phyloP scores from a whole-genome alignment of 768 basidiomycete species.

The Amanita brunnescens region DNA sequence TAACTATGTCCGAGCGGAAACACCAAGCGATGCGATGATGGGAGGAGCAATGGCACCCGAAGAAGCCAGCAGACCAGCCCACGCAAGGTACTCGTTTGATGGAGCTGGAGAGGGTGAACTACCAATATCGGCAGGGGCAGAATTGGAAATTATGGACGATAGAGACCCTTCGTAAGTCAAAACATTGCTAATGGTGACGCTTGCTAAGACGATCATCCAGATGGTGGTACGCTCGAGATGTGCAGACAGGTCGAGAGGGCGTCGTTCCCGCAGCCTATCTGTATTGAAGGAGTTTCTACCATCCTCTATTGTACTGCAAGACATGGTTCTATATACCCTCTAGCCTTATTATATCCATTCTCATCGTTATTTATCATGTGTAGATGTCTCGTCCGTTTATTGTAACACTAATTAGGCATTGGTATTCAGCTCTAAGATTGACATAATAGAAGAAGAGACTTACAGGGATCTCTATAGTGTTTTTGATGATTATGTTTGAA shows the following conservation, averaged over 20 bases:
- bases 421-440: neutral
- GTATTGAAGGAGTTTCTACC: conserved; percentile 42
- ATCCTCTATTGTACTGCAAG: conserved; percentile 21
- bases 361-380: neutral
- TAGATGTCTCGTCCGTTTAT: conserved; percentile 8
- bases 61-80: conserved; percentile 65
- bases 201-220: conserved; percentile 28
- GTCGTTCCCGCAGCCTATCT: conserved; percentile 90
- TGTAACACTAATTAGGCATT: conserved; percentile 20
- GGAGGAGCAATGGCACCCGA: conserved; percentile 50
- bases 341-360: neutral
- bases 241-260: conserved; percentile 72
- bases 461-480: conserved; percentile 72
- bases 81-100: conserved; percentile 79
- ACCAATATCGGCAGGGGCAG: conserved; percentile 54
- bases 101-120: conserved; percentile 74
- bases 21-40: conserved; percentile 68
- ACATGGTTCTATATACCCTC: conserved; percentile 10
- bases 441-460: conserved; percentile 19
- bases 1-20: conserved; percentile 73
- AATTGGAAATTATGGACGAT: conserved; percentile 74
- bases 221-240: conserved; percentile 92
- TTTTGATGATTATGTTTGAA: conserved; percentile 83
- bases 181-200: neutral
- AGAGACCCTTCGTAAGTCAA: conserved; percentile 64